A percentile compares a stretch with the other conserved stretches of the same genome.
phyloP scores from a whole-genome alignment of 768 basidiomycete genomes.

The Inosperma sp. region DNA sequence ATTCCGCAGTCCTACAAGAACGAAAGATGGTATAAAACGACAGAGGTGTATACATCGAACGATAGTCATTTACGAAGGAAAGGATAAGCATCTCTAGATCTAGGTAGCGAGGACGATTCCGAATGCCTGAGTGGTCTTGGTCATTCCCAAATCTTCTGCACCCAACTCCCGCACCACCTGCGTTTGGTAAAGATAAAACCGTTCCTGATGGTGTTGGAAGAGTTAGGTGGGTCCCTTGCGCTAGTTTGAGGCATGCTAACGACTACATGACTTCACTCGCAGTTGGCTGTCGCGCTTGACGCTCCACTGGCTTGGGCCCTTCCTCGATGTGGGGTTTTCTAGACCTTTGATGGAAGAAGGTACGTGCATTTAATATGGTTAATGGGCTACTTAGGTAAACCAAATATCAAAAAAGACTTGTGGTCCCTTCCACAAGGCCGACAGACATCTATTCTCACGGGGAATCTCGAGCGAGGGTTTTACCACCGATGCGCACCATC shows the following conservation, averaged over 20 bases:
- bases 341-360: constrained; percentile 56
- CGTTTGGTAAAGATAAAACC: constrained; percentile 41
- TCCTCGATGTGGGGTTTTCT: constrained; percentile 55
- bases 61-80: too few relatives aligned
- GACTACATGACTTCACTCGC: neutral
- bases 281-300: constrained; percentile 45
- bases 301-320: constrained; percentile 51
- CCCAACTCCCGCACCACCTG: constrained; percentile 46
- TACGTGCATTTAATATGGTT: constrained; percentile 16
- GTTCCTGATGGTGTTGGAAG: constrained; percentile 45
- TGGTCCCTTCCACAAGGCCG: constrained; percentile 44
- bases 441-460: constrained; percentile 37
- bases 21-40: too few relatives aligned
- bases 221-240: too few relatives aligned
- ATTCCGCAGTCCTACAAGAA: too few relatives aligned
- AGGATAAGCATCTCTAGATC: too few relatives aligned
- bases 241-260: constrained; percentile 27
- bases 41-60: too few relatives aligned
- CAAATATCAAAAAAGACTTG: constrained; percentile 35
- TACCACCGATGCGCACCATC: constrained; percentile 48
- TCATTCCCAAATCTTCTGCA: constrained; percentile 34
- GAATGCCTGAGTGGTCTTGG: too few relatives aligned
- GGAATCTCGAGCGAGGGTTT: constrained; percentile 42
- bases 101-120: too few relatives aligned
- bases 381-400: neutral